Base-by-base conservation (phyloP, 257 asterid genomes). In the Rehmannia glutinosa region DNA sequence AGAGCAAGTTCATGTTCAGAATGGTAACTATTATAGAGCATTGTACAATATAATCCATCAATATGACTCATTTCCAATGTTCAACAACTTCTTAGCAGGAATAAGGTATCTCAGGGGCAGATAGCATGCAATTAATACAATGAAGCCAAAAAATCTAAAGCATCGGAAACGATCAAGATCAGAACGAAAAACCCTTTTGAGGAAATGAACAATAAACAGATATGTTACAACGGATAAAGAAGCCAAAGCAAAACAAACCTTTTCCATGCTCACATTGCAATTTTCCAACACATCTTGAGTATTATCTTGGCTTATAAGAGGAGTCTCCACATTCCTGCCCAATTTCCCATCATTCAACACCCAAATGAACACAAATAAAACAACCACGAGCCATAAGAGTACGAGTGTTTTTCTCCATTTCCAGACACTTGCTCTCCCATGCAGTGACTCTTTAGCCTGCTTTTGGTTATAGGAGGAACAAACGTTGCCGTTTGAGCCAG, bases 191-290 rank as follows among this genome's bases (percentile, higher is more conserved):
- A 6, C 12, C 33, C n/a, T n/a, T 15, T 39, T 10, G 62, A 66
- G 49, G 51, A 1, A 51, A 73, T 3, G 19, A 57, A 55, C 23
- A 41, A 2, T 8, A 55, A 50, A 82, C 84, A 70, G 71, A 61
- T 77, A 80, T 45, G 47, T 61, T 49, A 69, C 74, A 33, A 63
- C 16, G 57, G 64, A 68, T 50, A 78, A 74, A 64, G 73, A 68
- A 59, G 74, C 77, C 55, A 79, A 78, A 52, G 77, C 71, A 64
- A 25, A 60, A 51, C 70, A 62, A 70, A 81, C 64, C 71, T 81
- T 79, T 56, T 81, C 86, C 78, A 73, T 73, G 80, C 85, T 80
- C 66, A 73, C 87, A 69, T 78, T 80, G 77, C 85, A 77, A 66
- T 67, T 70, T 62, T 81, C 80, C 19, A 61, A 73, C 30, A 77